Conservation (phyloP, 2,329 filamentous ascomycete genomes). For the Pseudocercospora musae region DNA sequence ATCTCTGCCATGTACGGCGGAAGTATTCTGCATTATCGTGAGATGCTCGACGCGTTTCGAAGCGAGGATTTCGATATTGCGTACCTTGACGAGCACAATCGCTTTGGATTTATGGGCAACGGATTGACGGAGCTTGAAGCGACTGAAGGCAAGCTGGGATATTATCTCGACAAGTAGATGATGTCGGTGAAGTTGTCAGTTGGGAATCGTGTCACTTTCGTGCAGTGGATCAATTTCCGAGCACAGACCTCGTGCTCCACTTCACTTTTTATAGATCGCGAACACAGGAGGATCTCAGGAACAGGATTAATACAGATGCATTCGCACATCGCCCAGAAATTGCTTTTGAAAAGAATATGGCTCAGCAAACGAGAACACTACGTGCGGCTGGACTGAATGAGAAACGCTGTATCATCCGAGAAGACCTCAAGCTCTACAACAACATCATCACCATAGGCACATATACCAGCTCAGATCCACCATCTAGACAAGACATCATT, state of each 20-base stretch:
- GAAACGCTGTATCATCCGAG: constrained; percentile 41
- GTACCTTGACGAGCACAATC: constrained; percentile 9
- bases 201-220: not conserved
- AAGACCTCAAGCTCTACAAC: constrained; percentile 43
- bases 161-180: constrained; percentile 31
- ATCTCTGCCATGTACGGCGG: constrained; percentile 19
- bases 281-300: not conserved
- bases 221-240: not conserved
- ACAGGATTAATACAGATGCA: not conserved
- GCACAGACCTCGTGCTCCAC: not conserved
- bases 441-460: constrained; percentile 39
- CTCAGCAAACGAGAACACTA: not conserved
- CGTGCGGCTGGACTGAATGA: constrained; percentile 28
- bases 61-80: constrained; percentile 15
- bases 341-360: not conserved
- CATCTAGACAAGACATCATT: constrained; percentile 23
- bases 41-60: constrained; percentile 11
- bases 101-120: constrained; percentile 15
- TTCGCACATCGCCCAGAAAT: not conserved
- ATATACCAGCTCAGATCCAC: constrained; percentile 28
- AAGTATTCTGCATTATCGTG: constrained; percentile 11
- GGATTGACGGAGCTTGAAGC: constrained; percentile 12
- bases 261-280: not conserved
- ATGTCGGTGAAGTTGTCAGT: constrained; percentile 19
- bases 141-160: constrained; percentile 9